Evolutionary conservation across 345 rosid genomes (phyloP).

Genomic region (Citrus mangshanensis): DNA sequence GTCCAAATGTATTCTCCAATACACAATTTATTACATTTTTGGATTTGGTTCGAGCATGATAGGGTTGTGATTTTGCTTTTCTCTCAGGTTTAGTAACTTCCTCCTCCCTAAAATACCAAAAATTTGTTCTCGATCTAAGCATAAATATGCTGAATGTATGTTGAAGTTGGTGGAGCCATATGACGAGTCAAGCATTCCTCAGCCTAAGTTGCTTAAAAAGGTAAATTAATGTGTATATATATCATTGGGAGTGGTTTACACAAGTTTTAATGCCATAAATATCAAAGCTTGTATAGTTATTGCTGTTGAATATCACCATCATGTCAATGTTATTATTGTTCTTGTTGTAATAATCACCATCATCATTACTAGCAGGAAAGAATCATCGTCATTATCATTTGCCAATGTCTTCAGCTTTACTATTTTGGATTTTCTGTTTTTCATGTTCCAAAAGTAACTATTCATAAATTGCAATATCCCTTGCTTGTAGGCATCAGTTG

Average conservation of each 20-base stretch:
- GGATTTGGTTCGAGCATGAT: neutral
- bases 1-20: neutral
- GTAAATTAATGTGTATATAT: conserved; percentile 24
- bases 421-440: neutral
- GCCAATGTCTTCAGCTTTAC: neutral
- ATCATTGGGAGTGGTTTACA: neutral
- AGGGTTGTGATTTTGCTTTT: conserved; percentile 1
- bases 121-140: conserved; percentile 47
- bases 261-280: neutral
- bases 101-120: conserved; percentile 34
- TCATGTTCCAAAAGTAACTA: neutral
- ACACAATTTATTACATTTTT: neutral
- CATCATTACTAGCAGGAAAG: neutral
- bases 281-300: neutral
- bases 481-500: conserved; percentile 50
- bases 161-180: conserved; percentile 34
- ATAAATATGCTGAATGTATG: conserved; percentile 37
- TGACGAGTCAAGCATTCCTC: conserved; percentile 31
- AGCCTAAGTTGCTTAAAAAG: conserved; percentile 49
- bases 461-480: conserved; percentile 1
- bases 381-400: neutral
- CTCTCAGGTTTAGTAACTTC: conserved; percentile 43
- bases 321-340: neutral
- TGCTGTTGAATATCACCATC: neutral
- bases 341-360: neutral